Base-by-base conservation (phyloP, 129 eudicot genomes). In the Ambrosia artemisiifolia region DNA sequence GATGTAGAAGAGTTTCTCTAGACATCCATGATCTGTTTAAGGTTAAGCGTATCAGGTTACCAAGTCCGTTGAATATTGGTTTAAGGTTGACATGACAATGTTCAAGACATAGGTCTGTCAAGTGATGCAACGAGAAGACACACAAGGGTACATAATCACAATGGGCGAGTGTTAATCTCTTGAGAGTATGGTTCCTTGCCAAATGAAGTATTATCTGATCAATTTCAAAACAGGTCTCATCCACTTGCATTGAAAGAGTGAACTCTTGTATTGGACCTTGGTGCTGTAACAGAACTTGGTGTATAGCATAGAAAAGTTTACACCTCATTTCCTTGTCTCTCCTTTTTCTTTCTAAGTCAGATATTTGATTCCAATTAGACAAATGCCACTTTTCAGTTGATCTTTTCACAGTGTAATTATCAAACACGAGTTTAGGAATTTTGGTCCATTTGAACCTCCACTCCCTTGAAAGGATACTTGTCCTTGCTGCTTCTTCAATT, bases 391-490 rank as follows among this genome's bases (percentile, higher is more conserved):
- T 38, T 44, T 46, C 57, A 47, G 40, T 24, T 24, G 72, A 33
- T 48, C 9, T 10, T 24, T 28, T 32, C 5, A 68, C 33, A 38
- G 32, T 28, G 24, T 30, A n/a, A 7, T 68, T 6, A 9, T 1
- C 4, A 54, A 70, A 70, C 51, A 16, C 51, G 18, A 70, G 40
- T 35, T 34, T 70, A 54, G 64, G 75, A 53, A 38, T 70, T 36
- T 2, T 35, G 14, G 53, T 38, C 65, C 75, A 70, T 18, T 14
- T 54, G 65, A 74, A 51, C 65, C 72, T 69, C 80, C 84, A 69
- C 4, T 49, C 19, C 63, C n/a, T 63, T 3, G 78, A 63, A 24
- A 74, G 69, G 62, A 63, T 35, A 24, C 78, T 63, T 18, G 78
- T 34, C 24, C 71, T 74, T 7, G 30, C 78, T 24, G 53, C 64